Evolutionary conservation across 306 rosid species (phyloP).

Genomic region (Fragaria iinumae): DNA sequence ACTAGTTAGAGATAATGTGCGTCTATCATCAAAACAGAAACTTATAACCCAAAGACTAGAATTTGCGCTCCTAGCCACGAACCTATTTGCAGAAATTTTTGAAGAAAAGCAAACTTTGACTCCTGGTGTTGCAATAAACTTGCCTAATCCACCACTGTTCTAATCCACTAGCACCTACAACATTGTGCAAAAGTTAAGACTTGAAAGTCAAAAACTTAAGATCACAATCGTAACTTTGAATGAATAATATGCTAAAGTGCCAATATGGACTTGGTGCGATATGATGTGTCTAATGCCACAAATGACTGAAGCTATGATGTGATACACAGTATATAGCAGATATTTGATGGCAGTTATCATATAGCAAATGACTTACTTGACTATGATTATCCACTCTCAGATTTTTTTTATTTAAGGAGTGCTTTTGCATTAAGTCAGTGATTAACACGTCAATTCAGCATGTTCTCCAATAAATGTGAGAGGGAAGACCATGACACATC

Average conservation of each 20-base stretch:
- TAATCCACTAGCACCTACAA: constrained; percentile 3
- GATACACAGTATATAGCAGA: not conserved
- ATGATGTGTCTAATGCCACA: not conserved
- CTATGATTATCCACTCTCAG: not conserved
- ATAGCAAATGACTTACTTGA: not conserved
- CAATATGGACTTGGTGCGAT: not conserved
- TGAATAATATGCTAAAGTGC: not conserved
- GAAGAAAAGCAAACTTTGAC: not conserved
- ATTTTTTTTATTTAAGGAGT: no score
- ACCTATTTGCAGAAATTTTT: not conserved
- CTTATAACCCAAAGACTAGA: not conserved
- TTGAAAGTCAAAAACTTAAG: constrained; percentile 16
- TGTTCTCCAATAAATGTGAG: not conserved
- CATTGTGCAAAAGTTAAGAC: constrained; percentile 2
- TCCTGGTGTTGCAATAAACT: not conserved
- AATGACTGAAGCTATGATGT: not conserved
- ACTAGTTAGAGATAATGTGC: not conserved
- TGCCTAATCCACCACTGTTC: constrained; percentile 9
- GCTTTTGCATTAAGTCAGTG: not conserved
- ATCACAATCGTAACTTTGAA: constrained; percentile 6
- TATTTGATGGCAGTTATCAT: not conserved
- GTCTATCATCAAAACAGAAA: not conserved
- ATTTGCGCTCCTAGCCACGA: not conserved
- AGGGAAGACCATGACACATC: not conserved
- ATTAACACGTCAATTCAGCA: not conserved